Conservation (phyloP, 495 filamentous ascomycete species). For the Amphirosellinia nigrospora region DNA sequence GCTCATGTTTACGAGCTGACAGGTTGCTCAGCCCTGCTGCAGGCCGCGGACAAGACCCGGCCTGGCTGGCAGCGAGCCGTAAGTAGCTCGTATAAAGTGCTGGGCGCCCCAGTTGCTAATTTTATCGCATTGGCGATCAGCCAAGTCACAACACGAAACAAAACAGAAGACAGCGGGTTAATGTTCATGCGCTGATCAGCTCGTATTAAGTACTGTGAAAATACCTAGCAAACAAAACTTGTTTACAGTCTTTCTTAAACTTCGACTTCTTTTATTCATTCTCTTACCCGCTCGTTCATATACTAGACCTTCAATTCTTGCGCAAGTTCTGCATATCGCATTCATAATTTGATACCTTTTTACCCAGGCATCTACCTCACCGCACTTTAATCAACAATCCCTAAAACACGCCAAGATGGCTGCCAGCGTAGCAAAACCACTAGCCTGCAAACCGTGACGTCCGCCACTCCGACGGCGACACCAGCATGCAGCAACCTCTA, state of each 20-base stretch:
- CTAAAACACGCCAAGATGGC: not conserved
- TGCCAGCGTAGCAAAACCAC: not conserved
- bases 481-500: conserved; percentile 41
- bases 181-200: conserved; percentile 6
- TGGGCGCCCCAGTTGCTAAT: conserved; percentile 22
- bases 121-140: conserved; percentile 10
- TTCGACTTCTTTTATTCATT: not conserved
- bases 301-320: not conserved
- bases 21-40: not conserved
- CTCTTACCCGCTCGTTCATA: not conserved
- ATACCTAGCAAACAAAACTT: not conserved
- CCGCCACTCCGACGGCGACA: conserved; percentile 37
- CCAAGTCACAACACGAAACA: conserved; percentile 1
- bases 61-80: too few relatives aligned
- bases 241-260: not conserved
- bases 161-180: not conserved
- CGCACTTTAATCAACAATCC: not conserved
- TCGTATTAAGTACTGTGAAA: not conserved
- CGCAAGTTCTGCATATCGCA: not conserved
- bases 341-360: not conserved
- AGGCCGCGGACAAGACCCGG: too few relatives aligned
- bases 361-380: not conserved
- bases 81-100: conserved; percentile 4
- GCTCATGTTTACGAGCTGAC: not conserved
- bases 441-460: not conserved